A percentile compares a stretch with the other conserved stretches of the same genome.
Evolutionary conservation across 2,329 filamentous ascomycete genomes (phyloP).

Genomic region (Phialophora macrospora): DNA sequence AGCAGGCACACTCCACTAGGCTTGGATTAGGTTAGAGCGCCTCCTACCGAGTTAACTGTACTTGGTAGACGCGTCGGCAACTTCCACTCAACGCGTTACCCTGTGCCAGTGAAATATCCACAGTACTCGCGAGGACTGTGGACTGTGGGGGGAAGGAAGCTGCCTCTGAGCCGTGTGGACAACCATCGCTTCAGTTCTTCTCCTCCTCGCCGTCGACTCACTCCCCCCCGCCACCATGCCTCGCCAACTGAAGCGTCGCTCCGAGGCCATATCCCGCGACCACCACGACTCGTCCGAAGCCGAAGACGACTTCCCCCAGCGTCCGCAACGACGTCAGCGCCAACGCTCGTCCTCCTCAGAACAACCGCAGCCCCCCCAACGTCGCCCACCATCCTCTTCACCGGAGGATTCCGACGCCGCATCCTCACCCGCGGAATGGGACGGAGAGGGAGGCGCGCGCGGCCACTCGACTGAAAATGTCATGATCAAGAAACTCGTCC

Average conservation of each 20-base stretch:
- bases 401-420: slow-evolving; percentile 25
- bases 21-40: background rate
- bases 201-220: background rate
- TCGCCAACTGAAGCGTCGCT: slow-evolving; percentile 33
- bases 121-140: no score
- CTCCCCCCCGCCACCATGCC: slow-evolving; percentile 29
- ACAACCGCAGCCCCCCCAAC: slow-evolving; percentile 13
- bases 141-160: background rate
- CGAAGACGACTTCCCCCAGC: slow-evolving; percentile 15
- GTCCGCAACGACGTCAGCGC: background rate
- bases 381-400: slow-evolving; percentile 15
- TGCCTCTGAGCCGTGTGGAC: background rate
- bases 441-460: slow-evolving; percentile 16
- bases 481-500: slow-evolving; percentile 66
- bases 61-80: slow-evolving; percentile 7
- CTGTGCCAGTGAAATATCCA: no score
- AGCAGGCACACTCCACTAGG: background rate
- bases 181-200: background rate
- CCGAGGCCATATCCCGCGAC: slow-evolving; percentile 37
- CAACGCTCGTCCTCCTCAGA: background rate
- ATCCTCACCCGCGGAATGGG: slow-evolving; percentile 15
- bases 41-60: no score
- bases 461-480: slow-evolving; percentile 41
- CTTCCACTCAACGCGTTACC: slow-evolving; percentile 4
- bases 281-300: slow-evolving; percentile 25